Conservation (phyloP, 2,329 filamentous ascomycete species). For the Leptodontidium sp. region DNA sequence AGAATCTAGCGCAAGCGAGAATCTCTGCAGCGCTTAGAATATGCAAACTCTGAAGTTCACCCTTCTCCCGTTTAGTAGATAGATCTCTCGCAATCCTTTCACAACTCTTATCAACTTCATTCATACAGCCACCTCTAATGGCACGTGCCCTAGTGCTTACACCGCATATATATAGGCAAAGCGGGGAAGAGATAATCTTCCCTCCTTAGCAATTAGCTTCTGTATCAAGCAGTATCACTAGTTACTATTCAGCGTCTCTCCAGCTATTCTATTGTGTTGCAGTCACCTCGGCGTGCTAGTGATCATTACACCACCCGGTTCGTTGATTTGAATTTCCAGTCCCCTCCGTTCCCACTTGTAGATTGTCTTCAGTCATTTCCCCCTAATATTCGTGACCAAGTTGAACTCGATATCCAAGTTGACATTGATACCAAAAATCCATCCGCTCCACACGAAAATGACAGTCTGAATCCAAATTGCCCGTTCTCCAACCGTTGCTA, state of each 20-base stretch:
- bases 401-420: not conserved
- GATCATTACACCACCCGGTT: not conserved
- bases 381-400: not conserved
- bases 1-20: slow-evolving; percentile 1
- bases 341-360: not conserved
- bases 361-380: not conserved
- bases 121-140: not conserved
- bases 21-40: not conserved
- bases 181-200: too few species aligned
- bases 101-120: not conserved
- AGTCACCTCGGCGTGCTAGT: too few species aligned
- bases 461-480: too few species aligned
- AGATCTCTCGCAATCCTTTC: not conserved
- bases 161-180: too few species aligned
- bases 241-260: too few species aligned
- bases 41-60: not conserved
- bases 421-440: not conserved
- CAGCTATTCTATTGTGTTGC: too few species aligned
- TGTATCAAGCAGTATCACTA: too few species aligned
- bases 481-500: too few species aligned
- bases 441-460: too few species aligned
- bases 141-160: too few species aligned
- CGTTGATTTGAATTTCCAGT: not conserved
- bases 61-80: not conserved
- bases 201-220: too few species aligned